phyloP scores from a whole-genome alignment of 495 filamentous ascomycete species.

The Annulohypoxylon moriforme region DNA sequence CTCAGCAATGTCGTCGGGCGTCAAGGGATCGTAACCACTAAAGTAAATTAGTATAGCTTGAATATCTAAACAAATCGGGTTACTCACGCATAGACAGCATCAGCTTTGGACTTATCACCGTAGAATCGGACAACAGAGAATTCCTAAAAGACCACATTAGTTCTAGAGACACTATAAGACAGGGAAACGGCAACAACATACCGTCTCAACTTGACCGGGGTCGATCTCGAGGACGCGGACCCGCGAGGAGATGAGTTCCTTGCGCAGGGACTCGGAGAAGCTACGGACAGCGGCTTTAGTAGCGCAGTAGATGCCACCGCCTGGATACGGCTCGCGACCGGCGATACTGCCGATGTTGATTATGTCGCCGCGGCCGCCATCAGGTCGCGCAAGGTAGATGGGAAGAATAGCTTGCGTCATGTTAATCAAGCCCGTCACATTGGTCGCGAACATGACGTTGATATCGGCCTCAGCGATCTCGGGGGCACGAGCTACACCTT shows the following conservation, averaged over 20 bases:
- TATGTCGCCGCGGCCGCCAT: conserved; percentile 89
- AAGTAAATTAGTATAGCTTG: conserved; percentile 35
- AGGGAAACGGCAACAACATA: conserved; percentile 49
- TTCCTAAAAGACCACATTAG: conserved; percentile 67
- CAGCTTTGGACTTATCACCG: conserved; percentile 93
- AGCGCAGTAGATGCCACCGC: conserved; percentile 96
- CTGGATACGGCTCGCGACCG: conserved; percentile 87
- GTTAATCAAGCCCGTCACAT: conserved; percentile 93
- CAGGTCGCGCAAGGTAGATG: conserved; percentile 81
- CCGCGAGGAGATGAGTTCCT: conserved; percentile 86
- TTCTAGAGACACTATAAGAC: neutral
- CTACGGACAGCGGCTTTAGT: conserved; percentile 92
- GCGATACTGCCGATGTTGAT: conserved; percentile 98
- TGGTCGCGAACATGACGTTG: conserved; percentile 87
- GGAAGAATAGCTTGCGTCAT: conserved; percentile 94
- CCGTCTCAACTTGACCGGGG: conserved; percentile 96
- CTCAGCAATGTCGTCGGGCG: conserved; percentile 94
- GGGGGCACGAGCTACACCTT: conserved; percentile 87
- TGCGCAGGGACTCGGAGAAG: conserved; percentile 89
- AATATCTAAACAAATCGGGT: neutral
- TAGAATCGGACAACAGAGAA: conserved; percentile 94
- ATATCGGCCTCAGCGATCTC: conserved; percentile 87
- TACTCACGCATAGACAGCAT: conserved; percentile 91
- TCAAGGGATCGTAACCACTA: conserved; percentile 89
- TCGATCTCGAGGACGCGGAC: conserved; percentile 94